Conservation (phyloP, 306 rosid species). For the Oemleria cerasiformis region DNA sequence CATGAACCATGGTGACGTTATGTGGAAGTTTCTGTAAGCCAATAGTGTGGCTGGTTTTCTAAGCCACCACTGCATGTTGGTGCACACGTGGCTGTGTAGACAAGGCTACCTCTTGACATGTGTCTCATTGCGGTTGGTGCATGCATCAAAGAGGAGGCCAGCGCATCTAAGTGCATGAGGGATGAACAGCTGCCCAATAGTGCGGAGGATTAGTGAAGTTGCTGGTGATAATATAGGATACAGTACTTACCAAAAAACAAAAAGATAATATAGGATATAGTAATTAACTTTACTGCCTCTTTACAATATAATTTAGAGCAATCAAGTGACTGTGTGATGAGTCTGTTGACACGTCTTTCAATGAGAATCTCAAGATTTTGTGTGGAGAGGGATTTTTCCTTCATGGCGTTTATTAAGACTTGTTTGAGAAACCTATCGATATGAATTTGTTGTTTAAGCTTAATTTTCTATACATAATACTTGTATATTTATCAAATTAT, state of each 20-base stretch:
- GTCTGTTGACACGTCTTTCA: slow-evolving; percentile 5
- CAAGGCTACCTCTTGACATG: not conserved
- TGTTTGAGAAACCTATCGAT: no score
- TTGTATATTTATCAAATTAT: no score
- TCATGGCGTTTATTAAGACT: no score
- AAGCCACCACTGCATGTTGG: not conserved
- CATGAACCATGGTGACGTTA: no score
- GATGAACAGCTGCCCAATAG: not conserved
- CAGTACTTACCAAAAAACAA: no score
- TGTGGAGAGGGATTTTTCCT: not conserved
- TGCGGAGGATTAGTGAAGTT: not conserved
- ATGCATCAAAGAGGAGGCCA: not conserved
- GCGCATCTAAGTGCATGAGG: not conserved
- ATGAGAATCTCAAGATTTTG: not conserved
- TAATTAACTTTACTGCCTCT: not conserved
- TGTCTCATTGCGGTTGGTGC: not conserved
- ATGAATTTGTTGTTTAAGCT: no score
- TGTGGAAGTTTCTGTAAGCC: not conserved
- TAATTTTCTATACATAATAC: no score
- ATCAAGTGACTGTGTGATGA: not conserved
- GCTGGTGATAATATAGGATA: not conserved
- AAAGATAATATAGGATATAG: not conserved
- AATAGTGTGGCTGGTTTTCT: not conserved
- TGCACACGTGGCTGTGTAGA: not conserved
- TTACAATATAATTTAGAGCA: slow-evolving; percentile 1